Conservation (phyloP, 345 rosid species). For the Physaria fendleri region DNA sequence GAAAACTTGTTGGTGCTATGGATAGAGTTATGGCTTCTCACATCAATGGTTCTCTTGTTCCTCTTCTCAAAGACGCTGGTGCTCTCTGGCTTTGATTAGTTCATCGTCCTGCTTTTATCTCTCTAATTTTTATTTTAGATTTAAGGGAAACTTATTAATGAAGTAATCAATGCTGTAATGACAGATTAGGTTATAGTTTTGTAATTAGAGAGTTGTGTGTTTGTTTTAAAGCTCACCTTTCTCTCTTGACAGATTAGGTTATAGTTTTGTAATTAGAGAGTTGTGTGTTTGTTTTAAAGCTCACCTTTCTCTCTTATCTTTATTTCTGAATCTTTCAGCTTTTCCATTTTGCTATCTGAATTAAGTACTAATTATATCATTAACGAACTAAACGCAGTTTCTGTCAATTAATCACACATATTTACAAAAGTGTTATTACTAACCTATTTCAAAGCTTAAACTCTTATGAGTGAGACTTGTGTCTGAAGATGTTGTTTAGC, state of each 20-base stretch:
- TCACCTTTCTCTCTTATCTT: constrained; percentile 5
- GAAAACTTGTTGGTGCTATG: constrained; percentile 86
- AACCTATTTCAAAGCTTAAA: neutral
- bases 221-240: constrained; percentile 18
- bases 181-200: constrained; percentile 22
- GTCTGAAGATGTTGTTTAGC: constrained; percentile 19
- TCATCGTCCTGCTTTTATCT: neutral
- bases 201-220: constrained; percentile 25
- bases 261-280: constrained; percentile 22
- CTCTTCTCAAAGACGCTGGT: constrained; percentile 87
- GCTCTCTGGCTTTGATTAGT: constrained; percentile 75
- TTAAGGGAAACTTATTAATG: constrained; percentile 9
- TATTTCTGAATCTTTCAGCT: neutral
- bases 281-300: constrained; percentile 23
- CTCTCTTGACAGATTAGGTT: constrained; percentile 23
- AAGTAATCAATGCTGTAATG: constrained; percentile 10
- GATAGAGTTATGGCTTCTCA: constrained; percentile 93
- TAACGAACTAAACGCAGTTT: neutral
- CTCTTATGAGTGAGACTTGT: constrained; percentile 6
- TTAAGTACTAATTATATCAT: neutral
- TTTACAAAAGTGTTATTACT: neutral
- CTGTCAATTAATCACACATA: neutral
- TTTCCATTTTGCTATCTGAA: neutral
- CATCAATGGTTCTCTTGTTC: constrained; percentile 87
- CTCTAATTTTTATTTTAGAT: neutral